phyloP scores from a whole-genome alignment of 2,329 filamentous ascomycete genomes.

The Calonectria henricotiae region DNA sequence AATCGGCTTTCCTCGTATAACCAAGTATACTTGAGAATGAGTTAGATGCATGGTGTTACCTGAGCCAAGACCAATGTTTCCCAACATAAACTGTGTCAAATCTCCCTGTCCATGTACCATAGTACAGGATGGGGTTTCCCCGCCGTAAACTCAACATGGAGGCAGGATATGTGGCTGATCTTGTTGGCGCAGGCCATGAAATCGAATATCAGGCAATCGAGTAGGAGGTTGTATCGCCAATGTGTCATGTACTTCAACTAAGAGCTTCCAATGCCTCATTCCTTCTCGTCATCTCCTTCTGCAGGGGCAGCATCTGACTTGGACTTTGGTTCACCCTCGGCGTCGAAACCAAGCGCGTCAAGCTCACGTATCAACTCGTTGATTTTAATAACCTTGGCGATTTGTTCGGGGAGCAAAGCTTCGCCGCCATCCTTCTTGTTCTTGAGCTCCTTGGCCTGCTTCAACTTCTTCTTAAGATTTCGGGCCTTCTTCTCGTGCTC shows the following conservation, averaged over 20 bases:
- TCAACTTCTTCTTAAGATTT: constrained; percentile 93
- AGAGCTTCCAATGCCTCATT: constrained; percentile 40
- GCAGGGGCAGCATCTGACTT: constrained; percentile 36
- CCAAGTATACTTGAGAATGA: not conserved
- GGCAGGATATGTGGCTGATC: not conserved
- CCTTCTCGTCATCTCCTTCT: constrained; percentile 43
- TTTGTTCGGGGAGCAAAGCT: constrained; percentile 89
- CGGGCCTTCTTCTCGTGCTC: constrained; percentile 95
- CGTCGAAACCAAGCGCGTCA: constrained; percentile 86
- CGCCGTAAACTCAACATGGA: not conserved
- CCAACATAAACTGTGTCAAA: not conserved
- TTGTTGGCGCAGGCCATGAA: not conserved
- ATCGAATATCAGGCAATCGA: constrained; percentile 2
- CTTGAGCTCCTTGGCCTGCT: constrained; percentile 91
- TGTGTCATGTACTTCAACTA: constrained; percentile 5
- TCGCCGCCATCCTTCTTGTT: constrained; percentile 93
- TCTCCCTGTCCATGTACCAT: not conserved
- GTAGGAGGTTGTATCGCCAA: not conserved
- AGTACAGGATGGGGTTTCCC: not conserved
- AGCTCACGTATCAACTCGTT: constrained; percentile 93
- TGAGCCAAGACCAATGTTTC: not conserved
- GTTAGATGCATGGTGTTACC: not conserved
- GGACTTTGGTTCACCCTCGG: constrained; percentile 76
- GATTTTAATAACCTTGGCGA: constrained; percentile 98
- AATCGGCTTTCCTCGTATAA: not conserved